Evolutionary conservation across 225 moss, liverwort and hornwort genomes (phyloP).

Genomic region (Marchantia paleacea): DNA sequence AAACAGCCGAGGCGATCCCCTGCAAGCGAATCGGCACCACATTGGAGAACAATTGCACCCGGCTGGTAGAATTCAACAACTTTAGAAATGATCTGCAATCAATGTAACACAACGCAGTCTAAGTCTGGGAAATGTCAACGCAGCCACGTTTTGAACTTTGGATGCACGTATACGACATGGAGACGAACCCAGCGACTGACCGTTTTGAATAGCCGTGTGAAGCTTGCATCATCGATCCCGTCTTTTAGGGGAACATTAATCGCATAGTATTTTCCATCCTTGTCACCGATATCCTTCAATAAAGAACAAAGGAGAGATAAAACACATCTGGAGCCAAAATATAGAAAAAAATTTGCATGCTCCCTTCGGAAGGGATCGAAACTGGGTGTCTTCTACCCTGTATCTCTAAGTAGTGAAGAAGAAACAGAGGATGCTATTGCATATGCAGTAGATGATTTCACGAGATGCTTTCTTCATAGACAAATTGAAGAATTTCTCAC

Average conservation of each 20-base stretch:
- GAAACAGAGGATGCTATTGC: no score
- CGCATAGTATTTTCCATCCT: constrained; percentile 83
- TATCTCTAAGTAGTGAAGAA: neutral
- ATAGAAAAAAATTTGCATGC: neutral
- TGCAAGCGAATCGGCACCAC: constrained; percentile 97
- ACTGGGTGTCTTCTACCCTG: neutral
- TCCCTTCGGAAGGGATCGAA: neutral
- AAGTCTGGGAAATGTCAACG: neutral
- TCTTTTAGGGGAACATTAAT: constrained; percentile 97
- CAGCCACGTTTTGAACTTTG: neutral
- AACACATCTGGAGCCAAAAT: neutral
- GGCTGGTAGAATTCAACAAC: constrained; percentile 98
- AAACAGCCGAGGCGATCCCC: constrained; percentile 99
- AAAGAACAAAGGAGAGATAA: neutral
- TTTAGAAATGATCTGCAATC: constrained; percentile 75
- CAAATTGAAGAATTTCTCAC: constrained; percentile 27
- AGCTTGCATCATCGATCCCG: constrained; percentile 91
- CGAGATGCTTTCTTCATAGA: no score
- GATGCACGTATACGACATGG: neutral
- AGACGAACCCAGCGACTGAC: constrained; percentile 40
- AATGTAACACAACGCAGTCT: neutral
- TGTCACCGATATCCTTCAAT: constrained; percentile 76
- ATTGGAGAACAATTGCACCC: constrained; percentile 94
- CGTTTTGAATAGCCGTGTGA: constrained; percentile 79
- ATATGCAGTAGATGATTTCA: no score